Percentiles rank a stretch among this genome's conserved stretches.
Evolutionary conservation across 192 early-diverging fungal genomes (phyloP).

Genomic region (Pecoramyces ruminantium): DNA sequence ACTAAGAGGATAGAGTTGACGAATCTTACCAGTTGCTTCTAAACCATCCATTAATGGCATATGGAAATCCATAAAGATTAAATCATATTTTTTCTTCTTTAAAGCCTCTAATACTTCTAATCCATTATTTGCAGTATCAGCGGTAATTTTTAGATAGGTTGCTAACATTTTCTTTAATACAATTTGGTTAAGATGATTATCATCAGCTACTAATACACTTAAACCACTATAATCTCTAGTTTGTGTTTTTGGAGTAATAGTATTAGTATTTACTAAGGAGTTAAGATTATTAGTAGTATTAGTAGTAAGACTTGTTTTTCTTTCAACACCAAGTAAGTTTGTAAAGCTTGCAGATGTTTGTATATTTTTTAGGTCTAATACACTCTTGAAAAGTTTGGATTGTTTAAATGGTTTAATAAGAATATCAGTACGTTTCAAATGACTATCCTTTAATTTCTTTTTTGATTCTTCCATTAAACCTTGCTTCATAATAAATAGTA

Average conservation of each 20-base stretch:
- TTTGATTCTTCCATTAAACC: neutral
- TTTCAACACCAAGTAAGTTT: neutral
- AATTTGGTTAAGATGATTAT: slow-evolving; percentile 8
- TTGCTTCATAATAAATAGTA: neutral
- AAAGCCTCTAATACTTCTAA: slow-evolving; percentile 3
- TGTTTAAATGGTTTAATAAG: neutral
- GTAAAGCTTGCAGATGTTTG: neutral
- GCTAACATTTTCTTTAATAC: slow-evolving; percentile 7
- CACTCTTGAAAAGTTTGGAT: neutral
- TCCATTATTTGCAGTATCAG: slow-evolving; percentile 10
- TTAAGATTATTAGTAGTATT: too few relatives aligned
- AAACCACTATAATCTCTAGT: neutral
- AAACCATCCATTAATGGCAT: slow-evolving; percentile 19
- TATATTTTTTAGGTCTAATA: neutral
- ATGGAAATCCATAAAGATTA: slow-evolving; percentile 6
- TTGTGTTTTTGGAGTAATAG: neutral
- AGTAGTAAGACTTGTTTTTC: too few relatives aligned
- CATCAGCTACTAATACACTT: slow-evolving; percentile 8
- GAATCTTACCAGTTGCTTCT: slow-evolving; percentile 9
- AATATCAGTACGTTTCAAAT: neutral
- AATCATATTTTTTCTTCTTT: neutral
- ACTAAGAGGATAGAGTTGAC: slow-evolving; percentile 25
- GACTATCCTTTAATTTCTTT: neutral
- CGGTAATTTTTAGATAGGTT: neutral
- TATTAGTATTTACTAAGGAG: too few relatives aligned